Base-by-base conservation (phyloP, 805 yeast species). In the Starmerella potacharoeniae region DNA sequence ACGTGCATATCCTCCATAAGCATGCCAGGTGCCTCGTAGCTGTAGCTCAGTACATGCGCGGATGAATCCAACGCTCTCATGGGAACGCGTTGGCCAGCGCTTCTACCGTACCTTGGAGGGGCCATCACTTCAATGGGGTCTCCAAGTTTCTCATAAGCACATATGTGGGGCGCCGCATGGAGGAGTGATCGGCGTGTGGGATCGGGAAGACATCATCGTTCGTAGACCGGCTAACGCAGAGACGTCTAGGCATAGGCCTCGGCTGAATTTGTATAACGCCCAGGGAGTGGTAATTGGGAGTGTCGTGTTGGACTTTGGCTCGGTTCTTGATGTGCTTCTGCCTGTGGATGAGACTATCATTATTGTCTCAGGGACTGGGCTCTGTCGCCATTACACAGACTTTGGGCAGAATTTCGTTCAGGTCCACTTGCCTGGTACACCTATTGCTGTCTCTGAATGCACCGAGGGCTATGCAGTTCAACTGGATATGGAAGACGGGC, bases 31-130 rank as follows among this genome's bases (percentile, higher is more conserved):
- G 16, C 35, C 13, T 6, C 10, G 29, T 11, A 16, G 22, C 7
- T 8, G 14, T 5, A n/a, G 31, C 13, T 8, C 30, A 6, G 48
- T 11, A 6, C 29, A 31, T 28, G 36, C 40, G n/a, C 30, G 43
- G 13, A 55, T 55, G 58, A 52, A 49, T 17, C 31, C 56, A n/a
- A 64, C 66, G 39, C 56, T 75, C 58, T 77, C 76, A 45, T 89
- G 97, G 97, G 95, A 88, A 66, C 77, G 83, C 59, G 75, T 89
- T 17, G 81, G 79, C 53, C 80, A 81, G 66, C 83, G 80, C 9
- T 86, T 78, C 66, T 89, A 87, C 61, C 73, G 84, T 54, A 74
- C 76, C 16, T 68, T 82, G 53, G 76, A 79, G 17, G 82, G 85
- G 54, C 82, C 78, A 63, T 75, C 71, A 1, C 65, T 80, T 62